phyloP scores from a whole-genome alignment of 306 rosid genomes.

The Fragaria nilgerrensis region DNA sequence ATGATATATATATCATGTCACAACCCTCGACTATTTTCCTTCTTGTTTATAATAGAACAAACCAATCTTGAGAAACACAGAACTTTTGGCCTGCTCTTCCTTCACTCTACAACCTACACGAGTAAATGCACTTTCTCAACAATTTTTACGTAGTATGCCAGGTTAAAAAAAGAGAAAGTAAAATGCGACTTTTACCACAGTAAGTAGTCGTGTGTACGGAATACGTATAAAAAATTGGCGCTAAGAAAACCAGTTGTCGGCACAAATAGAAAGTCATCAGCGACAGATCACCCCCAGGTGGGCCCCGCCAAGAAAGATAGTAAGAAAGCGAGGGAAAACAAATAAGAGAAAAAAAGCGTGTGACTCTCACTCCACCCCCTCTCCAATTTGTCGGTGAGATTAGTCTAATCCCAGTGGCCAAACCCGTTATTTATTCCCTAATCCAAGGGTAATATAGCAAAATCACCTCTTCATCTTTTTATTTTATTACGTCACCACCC shows the following conservation, averaged over 20 bases:
- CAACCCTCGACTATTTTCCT: too few relatives aligned
- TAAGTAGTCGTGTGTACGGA: not conserved
- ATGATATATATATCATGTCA: too few relatives aligned
- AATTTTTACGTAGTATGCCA: too few relatives aligned
- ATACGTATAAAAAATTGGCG: not conserved
- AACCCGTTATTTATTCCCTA: conserved; percentile 20
- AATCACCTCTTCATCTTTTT: not conserved
- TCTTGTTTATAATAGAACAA: too few relatives aligned
- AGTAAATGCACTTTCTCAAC: too few relatives aligned
- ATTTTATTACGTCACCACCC: not conserved
- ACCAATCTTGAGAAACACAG: too few relatives aligned
- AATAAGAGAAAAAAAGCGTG: not conserved
- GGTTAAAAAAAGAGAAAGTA: not conserved
- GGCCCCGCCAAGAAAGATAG: not conserved
- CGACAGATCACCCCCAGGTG: not conserved
- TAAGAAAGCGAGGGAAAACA: not conserved
- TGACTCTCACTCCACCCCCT: not conserved
- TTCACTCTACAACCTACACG: too few relatives aligned
- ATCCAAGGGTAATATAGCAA: not conserved
- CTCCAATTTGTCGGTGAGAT: conserved; percentile 39
- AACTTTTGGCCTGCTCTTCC: too few relatives aligned
- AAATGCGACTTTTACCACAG: not conserved
- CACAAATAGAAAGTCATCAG: too few relatives aligned
- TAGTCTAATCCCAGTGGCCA: conserved; percentile 6
- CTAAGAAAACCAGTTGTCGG: not conserved